Base-by-base conservation (phyloP, 2,329 filamentous ascomycete species). In the Ophiosphaerella korrae region DNA sequence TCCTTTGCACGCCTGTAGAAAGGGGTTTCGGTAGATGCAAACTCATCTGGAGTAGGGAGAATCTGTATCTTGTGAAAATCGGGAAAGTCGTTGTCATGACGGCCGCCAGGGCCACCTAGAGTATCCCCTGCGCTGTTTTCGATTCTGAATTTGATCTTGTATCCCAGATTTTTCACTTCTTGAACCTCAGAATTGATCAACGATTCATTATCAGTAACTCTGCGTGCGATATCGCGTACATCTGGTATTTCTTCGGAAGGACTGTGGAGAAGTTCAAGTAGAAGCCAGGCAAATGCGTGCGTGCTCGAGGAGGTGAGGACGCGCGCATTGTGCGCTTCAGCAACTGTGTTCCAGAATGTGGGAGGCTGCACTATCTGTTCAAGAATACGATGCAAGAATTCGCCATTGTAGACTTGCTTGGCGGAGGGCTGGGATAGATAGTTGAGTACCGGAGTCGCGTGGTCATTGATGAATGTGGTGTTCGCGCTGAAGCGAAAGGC, bases 1-100 rank as follows among this genome's bases (percentile, higher is more conserved):
- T 82, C 81, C 3, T 79, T 74, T 0, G 80, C 78, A 0, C 73
- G 77, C 6, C 81, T 80, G 38, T 85, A 83, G 65, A 84, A 90
- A 2, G 70, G 68, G 8, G 0, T 83, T 78, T 21, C 67, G 63
- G 3, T 80, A 0, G 80, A 86, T 0, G 76, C 50, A 1, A 91
- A 77, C 62, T 92, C 88, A 42, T 88, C 83, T 0, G 79, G 68
- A 0, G 88, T 91, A 0, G 88, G 89, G 41, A 84, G 80, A 12
- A 91, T 84, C 2, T 80, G 73, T 31, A 90, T 84, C 0, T 84
- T 52, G 0, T 82, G 78, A 58, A 86, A 86, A 55, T 89, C 78
- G 1, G 62, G 74, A 62, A 82, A 82, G 59, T 92, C 88, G 46
- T 92, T 92, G 67, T 92, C 86, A 56, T 92, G 88, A 0, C 88